Evolutionary conservation across 139 green algal genomes (phyloP).

Genomic region (Chlamydomonas incerta): DNA sequence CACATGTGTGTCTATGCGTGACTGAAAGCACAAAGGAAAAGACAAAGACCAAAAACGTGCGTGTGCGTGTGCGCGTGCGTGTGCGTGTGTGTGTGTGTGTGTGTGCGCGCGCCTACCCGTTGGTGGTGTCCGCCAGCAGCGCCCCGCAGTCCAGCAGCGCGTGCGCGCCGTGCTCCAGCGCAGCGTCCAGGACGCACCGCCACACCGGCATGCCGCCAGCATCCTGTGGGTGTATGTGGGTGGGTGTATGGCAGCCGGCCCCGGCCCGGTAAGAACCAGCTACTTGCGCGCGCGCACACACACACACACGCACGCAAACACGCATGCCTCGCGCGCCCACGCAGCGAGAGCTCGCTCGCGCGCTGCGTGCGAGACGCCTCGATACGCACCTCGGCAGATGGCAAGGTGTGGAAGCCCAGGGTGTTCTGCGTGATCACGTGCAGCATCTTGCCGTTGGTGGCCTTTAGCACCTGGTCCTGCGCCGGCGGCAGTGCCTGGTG

Average conservation of each 20-base stretch:
- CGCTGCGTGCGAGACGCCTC: too few species aligned
- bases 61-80: too few species aligned
- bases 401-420: neutral
- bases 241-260: neutral
- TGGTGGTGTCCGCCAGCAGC: constrained; percentile 61
- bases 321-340: too few species aligned
- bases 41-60: too few species aligned
- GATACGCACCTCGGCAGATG: neutral
- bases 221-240: neutral
- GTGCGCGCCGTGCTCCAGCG: constrained; percentile 41
- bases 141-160: constrained; percentile 72
- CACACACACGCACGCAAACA: too few species aligned
- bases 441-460: constrained; percentile 78
- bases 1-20: too few species aligned
- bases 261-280: too few species aligned
- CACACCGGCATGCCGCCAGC: constrained; percentile 31
- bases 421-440: constrained; percentile 53
- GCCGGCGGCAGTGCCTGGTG: constrained; percentile 16
- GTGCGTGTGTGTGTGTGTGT: too few species aligned
- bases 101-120: constrained; percentile 36
- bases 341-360: too few species aligned
- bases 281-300: neutral
- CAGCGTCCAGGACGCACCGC: constrained; percentile 57
- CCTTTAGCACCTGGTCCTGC: constrained; percentile 28
- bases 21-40: too few species aligned